A percentile compares a stretch with the other conserved stretches of the same genome.
These are phyloP conservation scores for Rhodosporidiobolus sp. DNA, from an alignment of 768 basidiomycete genomes.

Conservation along the genomic window DNA sequence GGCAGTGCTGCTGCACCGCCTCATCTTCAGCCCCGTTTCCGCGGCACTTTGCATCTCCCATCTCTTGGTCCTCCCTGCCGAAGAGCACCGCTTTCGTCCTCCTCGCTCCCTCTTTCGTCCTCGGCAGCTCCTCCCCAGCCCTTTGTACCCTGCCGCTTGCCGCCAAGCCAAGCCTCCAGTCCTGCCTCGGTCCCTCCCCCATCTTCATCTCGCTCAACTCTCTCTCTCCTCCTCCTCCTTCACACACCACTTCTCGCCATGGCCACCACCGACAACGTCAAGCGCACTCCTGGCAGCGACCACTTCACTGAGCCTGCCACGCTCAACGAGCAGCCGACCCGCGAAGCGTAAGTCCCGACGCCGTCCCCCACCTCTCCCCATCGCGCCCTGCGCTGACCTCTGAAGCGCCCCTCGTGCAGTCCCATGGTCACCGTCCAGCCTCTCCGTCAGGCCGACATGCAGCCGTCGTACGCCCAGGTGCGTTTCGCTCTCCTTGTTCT, in stretches of 20 bases:
- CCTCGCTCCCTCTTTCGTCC: no score
- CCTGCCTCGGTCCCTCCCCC: neutral
- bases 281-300: neutral
- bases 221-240: neutral
- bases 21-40: no score
- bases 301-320: neutral
- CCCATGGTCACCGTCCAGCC: slow-evolving; percentile 20
- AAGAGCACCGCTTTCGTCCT: no score
- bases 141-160: no score
- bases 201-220: neutral
- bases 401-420: neutral
- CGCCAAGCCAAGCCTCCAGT: no score
- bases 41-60: no score
- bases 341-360: neutral
- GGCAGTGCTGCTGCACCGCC: no score
- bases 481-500: neutral
- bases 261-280: neutral
- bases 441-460: slow-evolving; percentile 41
- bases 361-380: neutral
- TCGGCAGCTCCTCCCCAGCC: no score
- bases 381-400: neutral
- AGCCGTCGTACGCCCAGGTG: slow-evolving; percentile 87
- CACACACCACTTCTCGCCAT: neutral
- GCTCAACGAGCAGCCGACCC: neutral
- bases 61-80: no score